These are phyloP conservation scores for Microcyclospora pomicola DNA, from an alignment of 2,329 filamentous ascomycete genomes.

Conservation along the genomic window DNA sequence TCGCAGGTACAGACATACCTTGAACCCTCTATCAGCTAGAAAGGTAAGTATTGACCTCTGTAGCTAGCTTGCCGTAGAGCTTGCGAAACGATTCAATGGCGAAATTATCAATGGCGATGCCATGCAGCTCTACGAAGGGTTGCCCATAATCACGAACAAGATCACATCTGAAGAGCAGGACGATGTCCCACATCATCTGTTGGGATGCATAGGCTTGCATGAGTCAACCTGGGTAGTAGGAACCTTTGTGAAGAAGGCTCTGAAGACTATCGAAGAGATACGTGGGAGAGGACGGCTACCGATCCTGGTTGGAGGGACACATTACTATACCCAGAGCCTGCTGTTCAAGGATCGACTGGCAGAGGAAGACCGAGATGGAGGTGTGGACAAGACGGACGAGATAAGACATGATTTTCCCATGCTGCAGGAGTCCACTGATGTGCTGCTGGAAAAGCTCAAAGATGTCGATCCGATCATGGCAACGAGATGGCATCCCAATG, in stretches of 20 bases:
- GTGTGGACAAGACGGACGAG: constrained; percentile 20
- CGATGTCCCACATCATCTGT: constrained; percentile 74
- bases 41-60: constrained; percentile 23
- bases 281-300: constrained; percentile 64
- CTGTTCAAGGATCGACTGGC: constrained; percentile 64
- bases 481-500: constrained; percentile 83
- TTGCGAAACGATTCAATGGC: constrained; percentile 71
- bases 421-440: constrained; percentile 54
- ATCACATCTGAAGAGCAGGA: constrained; percentile 60
- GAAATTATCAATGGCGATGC: constrained; percentile 96
- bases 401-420: constrained; percentile 45
- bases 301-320: constrained; percentile 84
- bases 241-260: constrained; percentile 58
- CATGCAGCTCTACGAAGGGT: constrained; percentile 88
- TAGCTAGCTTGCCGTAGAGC: constrained; percentile 68
- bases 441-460: constrained; percentile 56
- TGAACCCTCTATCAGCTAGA: neutral
- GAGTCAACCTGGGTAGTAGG: constrained; percentile 75
- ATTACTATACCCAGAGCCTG: constrained; percentile 86
- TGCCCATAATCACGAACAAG: constrained; percentile 94
- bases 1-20: constrained; percentile 53
- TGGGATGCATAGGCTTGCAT: constrained; percentile 62
- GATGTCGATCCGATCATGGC: constrained; percentile 86
- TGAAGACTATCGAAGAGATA: constrained; percentile 61
- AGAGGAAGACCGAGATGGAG: constrained; percentile 20